Evolutionary conservation across 2,329 filamentous ascomycete genomes (phyloP).

Genomic region (Fusarium multiceps): DNA sequence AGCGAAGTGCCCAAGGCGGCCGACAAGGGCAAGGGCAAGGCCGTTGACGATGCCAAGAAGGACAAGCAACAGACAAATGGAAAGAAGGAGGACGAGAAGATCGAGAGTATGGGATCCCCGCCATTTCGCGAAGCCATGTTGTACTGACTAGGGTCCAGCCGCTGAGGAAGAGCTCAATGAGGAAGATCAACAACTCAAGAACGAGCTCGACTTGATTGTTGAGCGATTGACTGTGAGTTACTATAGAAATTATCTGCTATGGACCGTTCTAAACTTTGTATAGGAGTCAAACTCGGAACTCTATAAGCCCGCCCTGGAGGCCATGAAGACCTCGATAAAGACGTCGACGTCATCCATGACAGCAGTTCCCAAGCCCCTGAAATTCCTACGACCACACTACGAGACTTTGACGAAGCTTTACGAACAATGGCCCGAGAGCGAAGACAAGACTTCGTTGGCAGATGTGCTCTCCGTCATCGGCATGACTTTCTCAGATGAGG

Average conservation of each 20-base stretch:
- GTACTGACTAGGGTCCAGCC: conserved; percentile 46
- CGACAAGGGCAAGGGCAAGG: conserved; percentile 98
- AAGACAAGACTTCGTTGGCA: conserved; percentile 89
- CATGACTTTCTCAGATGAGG: conserved; percentile 98
- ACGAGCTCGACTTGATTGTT: conserved; percentile 96
- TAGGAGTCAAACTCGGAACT: conserved; percentile 88
- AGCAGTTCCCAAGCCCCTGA: conserved; percentile 96
- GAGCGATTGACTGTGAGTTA: conserved; percentile 84
- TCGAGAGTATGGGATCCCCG: conserved; percentile 55
- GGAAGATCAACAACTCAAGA: conserved; percentile 98
- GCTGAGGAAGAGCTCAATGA: conserved; percentile 90
- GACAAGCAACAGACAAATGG: conserved; percentile 77
- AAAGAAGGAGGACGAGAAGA: conserved; percentile 79
- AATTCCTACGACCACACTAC: conserved; percentile 97
- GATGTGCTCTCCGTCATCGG: conserved; percentile 97
- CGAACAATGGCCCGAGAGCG: conserved; percentile 85
- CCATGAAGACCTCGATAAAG: conserved; percentile 98
- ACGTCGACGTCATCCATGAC: conserved; percentile 99
- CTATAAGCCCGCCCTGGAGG: conserved; percentile 92
- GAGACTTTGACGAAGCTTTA: conserved; percentile 88
- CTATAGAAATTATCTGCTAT: not conserved
- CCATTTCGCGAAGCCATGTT: conserved; percentile 19
- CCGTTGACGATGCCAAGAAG: conserved; percentile 75
- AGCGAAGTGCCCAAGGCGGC: conserved; percentile 84
- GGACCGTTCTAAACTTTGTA: conserved; percentile 28